Evolutionary conservation across 495 filamentous ascomycete species (phyloP).

Genomic region (Chaetomium fimeti): DNA sequence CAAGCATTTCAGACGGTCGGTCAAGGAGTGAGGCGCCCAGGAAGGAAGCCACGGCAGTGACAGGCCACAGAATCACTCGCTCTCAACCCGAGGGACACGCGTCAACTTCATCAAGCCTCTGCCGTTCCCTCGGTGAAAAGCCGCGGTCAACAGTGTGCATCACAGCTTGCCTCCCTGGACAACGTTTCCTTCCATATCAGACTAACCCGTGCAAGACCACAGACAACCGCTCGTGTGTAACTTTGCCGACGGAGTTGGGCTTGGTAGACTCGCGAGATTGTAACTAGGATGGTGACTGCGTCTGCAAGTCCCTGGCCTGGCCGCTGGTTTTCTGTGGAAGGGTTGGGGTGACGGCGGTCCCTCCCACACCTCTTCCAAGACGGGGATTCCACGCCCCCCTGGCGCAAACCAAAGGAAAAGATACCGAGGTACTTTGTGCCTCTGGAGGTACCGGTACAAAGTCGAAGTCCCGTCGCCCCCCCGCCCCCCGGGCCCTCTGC

Average conservation of each 20-base stretch:
- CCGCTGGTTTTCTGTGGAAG: slow-evolving; percentile 20
- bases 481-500: slow-evolving; percentile 14
- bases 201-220: slow-evolving; percentile 3
- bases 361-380: slow-evolving; percentile 27
- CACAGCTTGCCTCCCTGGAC: neutral
- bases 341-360: slow-evolving; percentile 27
- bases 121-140: neutral
- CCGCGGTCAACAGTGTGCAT: neutral
- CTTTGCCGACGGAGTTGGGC: slow-evolving; percentile 16
- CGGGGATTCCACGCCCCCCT: slow-evolving; percentile 22
- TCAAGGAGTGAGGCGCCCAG: too few relatives aligned
- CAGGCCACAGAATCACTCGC: too few relatives aligned
- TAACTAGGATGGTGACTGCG: slow-evolving; percentile 8
- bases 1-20: too few relatives aligned
- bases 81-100: too few relatives aligned
- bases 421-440: neutral
- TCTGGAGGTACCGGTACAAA: slow-evolving; percentile 29
- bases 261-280: slow-evolving; percentile 14
- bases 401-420: neutral
- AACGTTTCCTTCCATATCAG: neutral
- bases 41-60: too few relatives aligned
- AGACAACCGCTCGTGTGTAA: slow-evolving; percentile 8
- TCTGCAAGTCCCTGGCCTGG: slow-evolving; percentile 37
- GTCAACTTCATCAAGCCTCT: too few relatives aligned
- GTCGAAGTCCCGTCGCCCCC: slow-evolving; percentile 12